Conservation (phyloP, 441 rosid species). For the Cnidoscolus chayamansa region DNA sequence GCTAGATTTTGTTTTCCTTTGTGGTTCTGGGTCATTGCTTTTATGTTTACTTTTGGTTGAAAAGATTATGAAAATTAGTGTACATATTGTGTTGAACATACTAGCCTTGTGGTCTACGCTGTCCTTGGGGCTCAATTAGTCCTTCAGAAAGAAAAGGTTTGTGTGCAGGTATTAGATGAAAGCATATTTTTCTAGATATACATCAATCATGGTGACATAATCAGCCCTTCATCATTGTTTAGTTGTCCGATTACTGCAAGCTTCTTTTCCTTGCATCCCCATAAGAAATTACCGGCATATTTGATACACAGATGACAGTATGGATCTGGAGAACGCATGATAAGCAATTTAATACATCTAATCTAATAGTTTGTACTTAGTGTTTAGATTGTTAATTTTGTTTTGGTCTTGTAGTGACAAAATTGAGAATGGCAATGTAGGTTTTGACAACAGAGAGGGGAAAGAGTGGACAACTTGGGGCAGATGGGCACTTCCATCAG, state of each 20-base stretch:
- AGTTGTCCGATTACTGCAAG: background rate
- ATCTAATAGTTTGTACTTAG: background rate
- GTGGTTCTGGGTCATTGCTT: background rate
- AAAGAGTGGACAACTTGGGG: conserved; percentile 21
- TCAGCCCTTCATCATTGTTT: background rate
- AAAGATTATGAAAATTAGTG: background rate
- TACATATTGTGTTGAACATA: background rate
- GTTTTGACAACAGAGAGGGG: conserved; percentile 27
- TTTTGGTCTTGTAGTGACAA: no score
- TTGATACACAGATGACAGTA: no score
- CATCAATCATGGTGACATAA: background rate
- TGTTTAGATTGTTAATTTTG: background rate
- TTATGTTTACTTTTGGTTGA: background rate
- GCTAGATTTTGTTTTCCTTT: conserved; percentile 6
- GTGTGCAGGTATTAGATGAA: background rate
- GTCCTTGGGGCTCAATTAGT: background rate
- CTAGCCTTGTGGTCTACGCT: background rate
- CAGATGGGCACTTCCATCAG: conserved; percentile 41
- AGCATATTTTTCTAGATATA: background rate
- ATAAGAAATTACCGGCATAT: no score
- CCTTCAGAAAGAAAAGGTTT: background rate
- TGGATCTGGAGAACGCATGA: no score
- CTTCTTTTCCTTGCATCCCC: background rate
- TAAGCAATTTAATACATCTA: no score
- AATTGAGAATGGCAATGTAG: conserved; percentile 26